Conservation (phyloP, 306 rosid genomes). For the Datisca glomerata region DNA sequence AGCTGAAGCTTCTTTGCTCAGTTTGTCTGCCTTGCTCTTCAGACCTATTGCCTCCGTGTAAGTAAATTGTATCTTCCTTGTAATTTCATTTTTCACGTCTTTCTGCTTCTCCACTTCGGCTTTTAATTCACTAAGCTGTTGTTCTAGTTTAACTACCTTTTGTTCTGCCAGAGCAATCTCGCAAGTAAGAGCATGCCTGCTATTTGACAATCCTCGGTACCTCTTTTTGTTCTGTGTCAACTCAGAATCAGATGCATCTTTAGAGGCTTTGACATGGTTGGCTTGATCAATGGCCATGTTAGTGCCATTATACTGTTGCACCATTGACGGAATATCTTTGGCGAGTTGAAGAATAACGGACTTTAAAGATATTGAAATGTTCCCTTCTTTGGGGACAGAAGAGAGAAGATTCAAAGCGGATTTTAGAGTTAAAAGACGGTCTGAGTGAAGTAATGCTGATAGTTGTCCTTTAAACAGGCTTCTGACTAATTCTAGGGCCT, state of each 20-base stretch:
- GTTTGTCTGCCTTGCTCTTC: background rate
- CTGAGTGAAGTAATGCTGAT: background rate
- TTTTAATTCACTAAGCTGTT: background rate
- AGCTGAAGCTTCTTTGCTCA: background rate
- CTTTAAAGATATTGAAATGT: background rate
- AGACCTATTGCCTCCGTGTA: background rate
- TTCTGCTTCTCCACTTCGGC: background rate
- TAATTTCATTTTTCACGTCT: background rate
- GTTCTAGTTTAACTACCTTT: background rate
- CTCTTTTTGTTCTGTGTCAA: background rate
- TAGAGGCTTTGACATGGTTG: background rate
- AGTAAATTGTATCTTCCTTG: background rate
- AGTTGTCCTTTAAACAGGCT: background rate
- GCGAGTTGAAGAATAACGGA: background rate
- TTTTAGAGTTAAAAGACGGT: background rate
- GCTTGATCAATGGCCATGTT: background rate
- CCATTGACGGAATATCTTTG: background rate
- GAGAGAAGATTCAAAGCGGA: background rate
- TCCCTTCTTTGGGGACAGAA: background rate
- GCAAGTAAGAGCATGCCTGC: background rate
- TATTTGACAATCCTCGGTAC: background rate
- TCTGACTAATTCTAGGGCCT: background rate
- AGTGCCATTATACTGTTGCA: background rate
- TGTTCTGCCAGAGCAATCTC: background rate
- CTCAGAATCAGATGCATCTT: background rate